A percentile compares a stretch with the other conserved stretches of the same genome.
Conservation (phyloP, 305 asterid genomes). For the Fraxinus latifolia region DNA sequence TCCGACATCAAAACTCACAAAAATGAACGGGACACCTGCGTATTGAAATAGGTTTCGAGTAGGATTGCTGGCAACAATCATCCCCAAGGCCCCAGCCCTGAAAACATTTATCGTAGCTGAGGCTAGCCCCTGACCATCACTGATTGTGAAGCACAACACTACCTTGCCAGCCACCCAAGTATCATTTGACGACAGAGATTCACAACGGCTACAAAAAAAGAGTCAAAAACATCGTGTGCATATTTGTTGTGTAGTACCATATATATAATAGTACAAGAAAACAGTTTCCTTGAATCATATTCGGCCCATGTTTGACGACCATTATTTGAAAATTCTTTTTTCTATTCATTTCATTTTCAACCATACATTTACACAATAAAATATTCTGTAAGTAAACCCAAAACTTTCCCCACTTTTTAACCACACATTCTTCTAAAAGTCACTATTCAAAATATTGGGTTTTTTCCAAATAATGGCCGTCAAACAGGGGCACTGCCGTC, state of each 20-base stretch:
- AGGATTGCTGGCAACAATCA: constrained; percentile 43
- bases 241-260: not conserved
- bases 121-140: not conserved
- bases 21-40: constrained; percentile 34
- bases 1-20: constrained; percentile 42
- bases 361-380: no score
- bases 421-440: no score
- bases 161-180: constrained; percentile 32
- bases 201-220: constrained; percentile 35
- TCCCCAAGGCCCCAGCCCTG: constrained; percentile 45
- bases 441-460: no score
- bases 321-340: no score
- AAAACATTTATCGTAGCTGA: not conserved
- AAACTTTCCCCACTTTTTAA: no score
- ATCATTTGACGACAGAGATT: constrained; percentile 21
- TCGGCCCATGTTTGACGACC: no score
- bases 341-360: no score
- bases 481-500: not conserved
- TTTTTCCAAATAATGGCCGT: no score
- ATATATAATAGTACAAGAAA: not conserved
- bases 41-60: constrained; percentile 21
- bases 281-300: not conserved
- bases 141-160: constrained; percentile 45
- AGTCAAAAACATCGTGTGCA: not conserved
- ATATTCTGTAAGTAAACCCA: no score